Conservation (phyloP, 352 stramenopile genomes). For the Globisporangium spiculum region DNA sequence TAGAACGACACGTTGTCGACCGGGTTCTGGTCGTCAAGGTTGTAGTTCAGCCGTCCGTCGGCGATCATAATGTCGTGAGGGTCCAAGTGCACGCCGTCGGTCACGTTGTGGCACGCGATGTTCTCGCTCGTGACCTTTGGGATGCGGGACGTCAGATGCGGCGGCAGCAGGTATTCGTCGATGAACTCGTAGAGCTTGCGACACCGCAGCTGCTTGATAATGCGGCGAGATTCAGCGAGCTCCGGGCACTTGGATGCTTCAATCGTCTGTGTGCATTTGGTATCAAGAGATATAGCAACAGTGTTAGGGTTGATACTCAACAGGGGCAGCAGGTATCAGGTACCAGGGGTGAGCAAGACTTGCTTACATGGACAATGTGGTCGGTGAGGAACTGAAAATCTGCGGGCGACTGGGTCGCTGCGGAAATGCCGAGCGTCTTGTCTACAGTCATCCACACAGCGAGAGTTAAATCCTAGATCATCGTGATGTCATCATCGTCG, state of each 20-base stretch:
- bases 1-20: constrained; percentile 86
- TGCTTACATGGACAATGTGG: constrained; percentile 63
- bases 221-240: constrained; percentile 43
- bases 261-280: constrained; percentile 37
- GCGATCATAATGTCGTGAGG: constrained; percentile 81
- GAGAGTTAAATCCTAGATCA: background rate
- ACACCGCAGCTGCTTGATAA: constrained; percentile 73
- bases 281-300: background rate
- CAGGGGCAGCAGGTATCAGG: background rate
- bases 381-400: constrained; percentile 80
- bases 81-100: constrained; percentile 37
- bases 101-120: constrained; percentile 54
- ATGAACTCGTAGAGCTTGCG: constrained; percentile 84
- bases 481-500: background rate
- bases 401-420: constrained; percentile 51
- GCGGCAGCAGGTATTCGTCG: constrained; percentile 73
- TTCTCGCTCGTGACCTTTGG: constrained; percentile 53
- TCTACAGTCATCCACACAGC: constrained; percentile 26
- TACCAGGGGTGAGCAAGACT: background rate
- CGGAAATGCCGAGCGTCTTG: constrained; percentile 68
- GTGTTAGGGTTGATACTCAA: background rate
- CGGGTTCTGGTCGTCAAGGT: constrained; percentile 76
- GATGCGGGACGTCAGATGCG: constrained; percentile 47
- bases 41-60: constrained; percentile 83
- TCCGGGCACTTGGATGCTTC: constrained; percentile 64